Evolutionary conservation across 73 alveolate genomes (phyloP), one percentile per base, ranked within the genome.

Genomic region (Tetrahymena borealis): DNA sequence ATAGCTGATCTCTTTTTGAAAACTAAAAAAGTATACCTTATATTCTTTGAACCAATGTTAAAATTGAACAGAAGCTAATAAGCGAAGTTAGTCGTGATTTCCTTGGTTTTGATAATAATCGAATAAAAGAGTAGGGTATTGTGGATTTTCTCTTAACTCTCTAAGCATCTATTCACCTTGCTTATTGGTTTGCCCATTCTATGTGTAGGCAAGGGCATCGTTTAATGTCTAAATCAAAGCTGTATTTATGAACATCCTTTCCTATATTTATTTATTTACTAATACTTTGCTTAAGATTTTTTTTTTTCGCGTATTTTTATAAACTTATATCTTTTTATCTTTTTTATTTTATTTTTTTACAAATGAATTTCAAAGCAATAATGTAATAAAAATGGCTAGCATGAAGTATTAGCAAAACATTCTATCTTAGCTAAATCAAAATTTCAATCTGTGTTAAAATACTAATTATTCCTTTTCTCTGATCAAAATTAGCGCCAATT

Each of bases 381-480:
- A n/a, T n/a, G n/a, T n/a, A n/a, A n/a, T n/a, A n/a, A n/a, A n/a
- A n/a, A n/a, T n/a, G n/a, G n/a, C n/a, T 60, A 60, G 85, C 85
- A 24, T 60, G 85, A 60, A 60, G n/a, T 60, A 60, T 60, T 60
- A 60, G 85, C 85, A 60, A 60, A 60, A 60, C 28, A 24, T 60
- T 20, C 85, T 60, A n/a, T n/a, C n/a, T n/a, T n/a, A n/a, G n/a
- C n/a, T n/a, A 60, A 60, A 60, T 41, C 20, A 18, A 41, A 41
- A 24, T 60, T 60, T 60, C 28, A 60, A 60, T 60, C n/a, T 35
- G 10, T 24, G n/a, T 60, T 60, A 60, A 60, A 60, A 60, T 60
- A 60, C 85, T 60, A 60, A 60, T 60, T 60, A 60, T 60, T 60
- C 85, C 85, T 60, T n/a, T 60, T 60, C 85, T 60, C 85, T 60